Percentiles rank a stretch among this genome's conserved stretches.
phyloP scores from a whole-genome alignment of 768 basidiomycete species.

The Russula olivacea region DNA sequence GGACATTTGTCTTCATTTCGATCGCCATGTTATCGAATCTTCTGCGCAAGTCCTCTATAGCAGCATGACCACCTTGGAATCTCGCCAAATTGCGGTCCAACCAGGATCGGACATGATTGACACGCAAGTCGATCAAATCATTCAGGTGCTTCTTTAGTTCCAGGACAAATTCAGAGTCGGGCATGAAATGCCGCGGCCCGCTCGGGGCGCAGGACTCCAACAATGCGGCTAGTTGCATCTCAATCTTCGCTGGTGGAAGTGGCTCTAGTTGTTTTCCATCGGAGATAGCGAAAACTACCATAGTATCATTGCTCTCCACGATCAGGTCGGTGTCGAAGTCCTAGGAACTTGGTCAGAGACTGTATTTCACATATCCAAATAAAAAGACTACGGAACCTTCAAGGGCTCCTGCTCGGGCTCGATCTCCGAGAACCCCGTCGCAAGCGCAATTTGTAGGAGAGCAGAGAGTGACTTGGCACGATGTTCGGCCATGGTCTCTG shows the following conservation, averaged over 20 bases:
- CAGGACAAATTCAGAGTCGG: slow-evolving; percentile 41
- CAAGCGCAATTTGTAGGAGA: slow-evolving; percentile 43
- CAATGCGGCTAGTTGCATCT: slow-evolving; percentile 28
- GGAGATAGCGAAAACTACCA: slow-evolving; percentile 33
- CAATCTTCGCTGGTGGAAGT: slow-evolving; percentile 26
- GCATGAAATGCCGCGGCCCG: slow-evolving; percentile 31
- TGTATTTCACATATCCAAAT: rapidly evolving
- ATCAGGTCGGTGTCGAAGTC: slow-evolving; percentile 46
- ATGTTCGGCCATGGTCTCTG: slow-evolving; percentile 48
- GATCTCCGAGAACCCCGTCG: slow-evolving; percentile 42
- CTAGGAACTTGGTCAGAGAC: slow-evolving; percentile 28
- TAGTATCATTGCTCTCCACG: slow-evolving; percentile 38
- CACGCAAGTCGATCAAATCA: slow-evolving; percentile 37
- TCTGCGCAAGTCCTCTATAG: slow-evolving; percentile 43
- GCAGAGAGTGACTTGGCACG: slow-evolving; percentile 35
- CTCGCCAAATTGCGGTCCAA: slow-evolving; percentile 43
- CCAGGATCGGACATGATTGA: slow-evolving; percentile 47
- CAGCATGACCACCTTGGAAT: slow-evolving; percentile 41
- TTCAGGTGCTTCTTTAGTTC: slow-evolving; percentile 38
- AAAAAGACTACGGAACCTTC: slow-evolving; percentile 35
- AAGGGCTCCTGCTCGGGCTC: slow-evolving; percentile 44
- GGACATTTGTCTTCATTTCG: slow-evolving; percentile 41
- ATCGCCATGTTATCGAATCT: slow-evolving; percentile 40
- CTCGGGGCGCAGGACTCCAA: slow-evolving; percentile 31
- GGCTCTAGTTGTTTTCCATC: slow-evolving; percentile 6